Base-by-base conservation (phyloP, 2,329 filamentous ascomycete genomes). In the Aspergillus pseudoterreus region DNA sequence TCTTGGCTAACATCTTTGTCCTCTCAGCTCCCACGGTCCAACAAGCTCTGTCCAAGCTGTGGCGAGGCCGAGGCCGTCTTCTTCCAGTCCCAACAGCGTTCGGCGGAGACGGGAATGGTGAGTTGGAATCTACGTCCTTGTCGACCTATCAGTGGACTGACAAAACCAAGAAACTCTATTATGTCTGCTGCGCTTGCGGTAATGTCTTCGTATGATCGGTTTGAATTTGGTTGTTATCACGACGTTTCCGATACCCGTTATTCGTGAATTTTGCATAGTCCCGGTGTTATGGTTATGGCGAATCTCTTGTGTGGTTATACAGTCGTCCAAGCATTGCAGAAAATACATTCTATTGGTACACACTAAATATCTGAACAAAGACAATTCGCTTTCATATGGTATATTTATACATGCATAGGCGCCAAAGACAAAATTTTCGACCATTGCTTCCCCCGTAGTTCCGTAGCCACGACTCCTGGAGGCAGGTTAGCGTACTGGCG, bases 81-180 rank as follows among this genome's bases (percentile, higher is more conserved):
- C 77, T 99, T 99, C 79, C 94, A 99, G 77, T 96, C 92, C 56
- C 94, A 99, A 71, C 92, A 97, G 78, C 88, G 94, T 74, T 96
- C 88, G 62, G 90, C 90, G 45, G 92, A 97, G 73, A 99, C 94
- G 42, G 94, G 94, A 77, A 99, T 99, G 94, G 94, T 97, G 75
- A 80, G 88, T 39, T 24, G 39, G 65, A 48, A 10, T 30, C 10
- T 30, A 8, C 27, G 27, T 30, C 10, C 43, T 12, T 43, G 5
- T 51, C 21, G 39, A 45, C 27, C 39, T 22, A 9, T 14, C 51
- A 24, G 48, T 59, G 66, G 50, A 66, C 57, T 11, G n/a, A 45
- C 21, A 35, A 35, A 32, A 45, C 6, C 50, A 61, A 94, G 90
- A 92, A 91, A 90, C 75, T 94, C 44, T 92, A 92, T 71, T 92